Evolutionary conservation across 495 filamentous ascomycete genomes (phyloP), one percentile per base, ranked within the genome.

Genomic region (Penicillium silybi): DNA sequence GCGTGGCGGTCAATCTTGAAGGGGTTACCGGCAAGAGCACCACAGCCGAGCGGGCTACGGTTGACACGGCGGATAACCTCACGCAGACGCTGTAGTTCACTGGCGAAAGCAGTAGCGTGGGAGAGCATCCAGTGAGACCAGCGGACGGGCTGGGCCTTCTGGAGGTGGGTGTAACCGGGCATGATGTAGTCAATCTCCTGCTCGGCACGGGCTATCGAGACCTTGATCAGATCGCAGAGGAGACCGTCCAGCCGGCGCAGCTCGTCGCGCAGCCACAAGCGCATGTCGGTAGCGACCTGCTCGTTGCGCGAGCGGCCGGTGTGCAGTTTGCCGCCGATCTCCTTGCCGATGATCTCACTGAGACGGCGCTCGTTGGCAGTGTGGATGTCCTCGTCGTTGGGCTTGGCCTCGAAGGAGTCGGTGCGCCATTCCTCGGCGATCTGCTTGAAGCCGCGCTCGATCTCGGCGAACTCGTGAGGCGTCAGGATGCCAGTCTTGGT

Each of bases 211-310:
- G 75, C 77, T 47, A 85, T 80, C 29, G 85, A 84, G 51, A 88
- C 86, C 64, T 81, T 81, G 44, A 97, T 69, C 53, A 97, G 74
- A 57, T 85, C 80, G 26, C 75, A 73, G 18, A 97, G 75, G 42
- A 81, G 82, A 5, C n/a, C 59, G 48, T 92, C 88, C 50, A 97
- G 81, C 50, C 79, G 74, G 54, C 78, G 80, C 44, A 97, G 69
- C 73, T 92, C 80, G 56, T 89, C 86, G 39, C 88, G 78, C 50
- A 96, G 73, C 92, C 92, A 97, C 63, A 96, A 72, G 40, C 92
- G 85, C 88, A 96, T 92, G 61, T 97, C 92, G 19, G 87, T 92
- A 22, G 86, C 90, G 52, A 97, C 81, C 73, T 97, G 93, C 73
- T 97, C 93, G 63, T 97, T 97, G 41, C 93, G 77, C 61, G 85